Percentiles rank a stretch among this genome's conserved stretches.
Evolutionary conservation across 768 basidiomycete species (phyloP).

Genomic region (Ramaria sp.): DNA sequence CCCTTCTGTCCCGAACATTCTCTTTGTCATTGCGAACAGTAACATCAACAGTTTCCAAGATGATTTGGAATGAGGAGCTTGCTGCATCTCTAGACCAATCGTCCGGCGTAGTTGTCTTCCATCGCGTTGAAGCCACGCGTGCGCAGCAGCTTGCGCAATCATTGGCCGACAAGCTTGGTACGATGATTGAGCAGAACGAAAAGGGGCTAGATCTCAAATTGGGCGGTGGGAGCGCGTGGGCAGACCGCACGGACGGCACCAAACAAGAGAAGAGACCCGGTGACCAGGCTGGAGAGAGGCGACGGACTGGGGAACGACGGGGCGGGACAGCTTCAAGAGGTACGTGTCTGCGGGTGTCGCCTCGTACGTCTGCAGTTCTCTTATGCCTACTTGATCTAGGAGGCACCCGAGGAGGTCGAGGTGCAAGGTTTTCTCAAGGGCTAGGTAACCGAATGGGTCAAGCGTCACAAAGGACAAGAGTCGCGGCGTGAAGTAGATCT

Average conservation of each 20-base stretch:
- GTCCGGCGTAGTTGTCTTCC: slow-evolving; percentile 84
- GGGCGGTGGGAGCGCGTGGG: slow-evolving; percentile 54
- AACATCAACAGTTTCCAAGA: slow-evolving; percentile 88
- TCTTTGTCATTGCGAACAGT: slow-evolving; percentile 71
- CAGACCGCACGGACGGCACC: slow-evolving; percentile 53
- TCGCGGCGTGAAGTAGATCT: slow-evolving; percentile 1
- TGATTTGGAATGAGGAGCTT: slow-evolving; percentile 98
- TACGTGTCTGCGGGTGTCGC: not conserved
- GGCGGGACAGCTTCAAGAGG: slow-evolving; percentile 28
- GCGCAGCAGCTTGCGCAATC: slow-evolving; percentile 84
- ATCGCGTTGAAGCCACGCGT: slow-evolving; percentile 80
- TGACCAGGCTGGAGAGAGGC: slow-evolving; percentile 68
- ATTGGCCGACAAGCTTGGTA: slow-evolving; percentile 78
- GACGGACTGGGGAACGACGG: slow-evolving; percentile 63
- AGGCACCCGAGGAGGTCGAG: slow-evolving; percentile 55
- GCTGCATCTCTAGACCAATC: slow-evolving; percentile 89
- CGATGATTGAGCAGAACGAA: slow-evolving; percentile 87
- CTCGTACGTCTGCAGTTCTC: not conserved
- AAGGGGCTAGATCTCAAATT: slow-evolving; percentile 80
- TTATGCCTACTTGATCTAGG: not conserved
- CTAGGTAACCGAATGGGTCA: slow-evolving; percentile 64
- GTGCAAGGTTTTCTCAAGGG: slow-evolving; percentile 75
- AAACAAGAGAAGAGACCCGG: slow-evolving; percentile 67
- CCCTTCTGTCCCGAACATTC: slow-evolving; percentile 81
- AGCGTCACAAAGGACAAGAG: slow-evolving; percentile 7